Evolutionary conservation across 2,329 filamentous ascomycete species (phyloP).

Genomic region (Mycosphaerella arachidis): DNA sequence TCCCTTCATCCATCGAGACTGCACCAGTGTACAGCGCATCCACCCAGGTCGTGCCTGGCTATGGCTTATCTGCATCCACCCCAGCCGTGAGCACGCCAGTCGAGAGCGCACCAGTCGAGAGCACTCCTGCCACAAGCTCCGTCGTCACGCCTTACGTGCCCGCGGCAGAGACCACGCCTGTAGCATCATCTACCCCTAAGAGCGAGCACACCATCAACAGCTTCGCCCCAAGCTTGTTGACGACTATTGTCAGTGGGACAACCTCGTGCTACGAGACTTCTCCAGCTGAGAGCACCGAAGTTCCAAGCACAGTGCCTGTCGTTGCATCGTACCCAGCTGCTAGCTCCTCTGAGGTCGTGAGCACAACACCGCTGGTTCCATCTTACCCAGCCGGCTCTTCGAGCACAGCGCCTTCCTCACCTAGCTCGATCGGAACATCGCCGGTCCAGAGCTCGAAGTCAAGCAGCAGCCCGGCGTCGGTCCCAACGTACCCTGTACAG

Average conservation of each 20-base stretch:
- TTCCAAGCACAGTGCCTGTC: background rate
- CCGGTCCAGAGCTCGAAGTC: background rate
- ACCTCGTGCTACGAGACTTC: background rate
- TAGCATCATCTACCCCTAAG: background rate
- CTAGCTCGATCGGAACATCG: background rate
- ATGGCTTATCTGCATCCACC: background rate
- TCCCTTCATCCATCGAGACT: background rate
- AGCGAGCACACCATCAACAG: background rate
- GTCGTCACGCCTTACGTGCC: background rate
- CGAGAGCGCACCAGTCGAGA: slow-evolving; percentile 2
- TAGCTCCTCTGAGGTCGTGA: background rate
- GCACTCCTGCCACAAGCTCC: slow-evolving; percentile 2
- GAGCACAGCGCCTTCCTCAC: background rate
- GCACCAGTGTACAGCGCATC: background rate
- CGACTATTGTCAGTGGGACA: background rate
- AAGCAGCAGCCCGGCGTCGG: background rate
- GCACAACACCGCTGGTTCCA: background rate
- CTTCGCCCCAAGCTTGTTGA: background rate
- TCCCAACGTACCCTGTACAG: background rate
- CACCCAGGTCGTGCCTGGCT: background rate
- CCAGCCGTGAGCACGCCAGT: background rate
- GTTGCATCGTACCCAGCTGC: slow-evolving; percentile 3
- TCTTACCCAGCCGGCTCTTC: background rate
- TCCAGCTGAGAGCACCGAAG: background rate
- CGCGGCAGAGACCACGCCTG: background rate